These are phyloP conservation scores for Colletotrichum zoysiae DNA, from an alignment of 2,329 filamentous ascomycete species.

Conservation along the genomic window DNA sequence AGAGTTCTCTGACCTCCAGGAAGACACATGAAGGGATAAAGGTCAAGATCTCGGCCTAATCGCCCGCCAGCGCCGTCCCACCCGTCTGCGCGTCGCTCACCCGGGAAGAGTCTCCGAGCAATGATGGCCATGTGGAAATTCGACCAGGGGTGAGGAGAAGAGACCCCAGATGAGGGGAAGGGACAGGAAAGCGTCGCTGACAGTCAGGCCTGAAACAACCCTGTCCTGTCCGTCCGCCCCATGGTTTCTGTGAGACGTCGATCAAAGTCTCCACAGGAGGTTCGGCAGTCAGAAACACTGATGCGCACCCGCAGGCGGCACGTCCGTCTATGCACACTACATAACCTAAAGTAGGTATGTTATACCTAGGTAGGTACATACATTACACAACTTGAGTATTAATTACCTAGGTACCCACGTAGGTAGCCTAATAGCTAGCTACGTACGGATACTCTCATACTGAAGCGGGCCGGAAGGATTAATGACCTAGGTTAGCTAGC, in stretches of 20 bases:
- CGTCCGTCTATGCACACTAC: not conserved
- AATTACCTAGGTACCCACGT: too few species aligned
- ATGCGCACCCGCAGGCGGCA: constrained; percentile 1
- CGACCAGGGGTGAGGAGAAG: not conserved
- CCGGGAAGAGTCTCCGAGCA: not conserved
- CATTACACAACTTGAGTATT: too few species aligned
- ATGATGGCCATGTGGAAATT: not conserved
- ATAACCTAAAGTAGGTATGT: too few species aligned
- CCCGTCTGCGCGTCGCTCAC: not conserved
- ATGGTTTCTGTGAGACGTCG: constrained; percentile 36
- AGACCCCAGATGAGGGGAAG: constrained; percentile 1
- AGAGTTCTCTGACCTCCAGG: not conserved
- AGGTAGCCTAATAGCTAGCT: not conserved
- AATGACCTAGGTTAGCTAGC: too few species aligned
- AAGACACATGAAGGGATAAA: not conserved
- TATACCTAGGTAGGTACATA: too few species aligned
- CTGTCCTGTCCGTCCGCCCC: constrained; percentile 32
- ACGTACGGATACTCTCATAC: not conserved
- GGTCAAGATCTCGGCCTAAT: not conserved
- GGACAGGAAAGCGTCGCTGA: constrained; percentile 32
- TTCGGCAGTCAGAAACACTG: constrained; percentile 27
- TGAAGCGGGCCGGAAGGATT: too few species aligned
- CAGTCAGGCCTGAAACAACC: constrained; percentile 40
- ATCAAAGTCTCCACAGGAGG: constrained; percentile 37
- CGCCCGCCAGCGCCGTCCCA: not conserved